Base-by-base conservation (phyloP, 2,329 filamentous ascomycete genomes). In the Trematosphaeria pertusa region DNA sequence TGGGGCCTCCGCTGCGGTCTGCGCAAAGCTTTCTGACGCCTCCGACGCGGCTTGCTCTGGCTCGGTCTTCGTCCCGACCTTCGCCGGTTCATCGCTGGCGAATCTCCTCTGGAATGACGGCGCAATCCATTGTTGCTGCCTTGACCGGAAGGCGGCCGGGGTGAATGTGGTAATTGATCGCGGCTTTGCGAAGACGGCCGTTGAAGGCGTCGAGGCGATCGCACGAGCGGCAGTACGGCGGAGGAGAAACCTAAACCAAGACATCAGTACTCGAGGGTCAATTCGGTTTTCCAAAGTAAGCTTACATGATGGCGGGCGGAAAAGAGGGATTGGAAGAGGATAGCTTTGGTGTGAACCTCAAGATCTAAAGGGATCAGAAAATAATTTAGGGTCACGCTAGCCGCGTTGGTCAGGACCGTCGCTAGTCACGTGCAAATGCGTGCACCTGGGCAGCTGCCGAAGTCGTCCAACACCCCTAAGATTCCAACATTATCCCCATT, bases 141-240 rank as follows among this genome's bases (percentile, higher is more conserved):
- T 61, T 40, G 70, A 49, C 33, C 60, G 64, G 46, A 66, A 57
- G 5, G 62, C 58, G 11, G 56, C 50, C 24, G 67, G 59, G n/a
- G 68, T 59, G 52, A 64, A 49, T 42, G 65, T 63, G 48, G 62
- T 65, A 53, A 72, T 66, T 43, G 64, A 67, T 26, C 70, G 69
- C 35, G 69, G 71, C 56, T 72, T 76, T 30, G 71, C 70, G 50
- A 76, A 57, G 55, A 75, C 64, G 35, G 75, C 73, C 50, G 71
- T 60, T 24, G 78, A 73, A 40, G 76, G 72, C 24, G 77, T 72
- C 18, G 77, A 72, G 30, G 76, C 72, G 47, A 84, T 61, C 37
- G 82, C 77, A 62, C 82, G 80, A 62, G 78, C 73, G 58, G 82
- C 81, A 56, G 79, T 74, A 62, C 81, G 81, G 51, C 83, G 81